Evolutionary conservation across 1,284 basidiomycete genomes (phyloP).

Genomic region (Fomitopsis pinicola): DNA sequence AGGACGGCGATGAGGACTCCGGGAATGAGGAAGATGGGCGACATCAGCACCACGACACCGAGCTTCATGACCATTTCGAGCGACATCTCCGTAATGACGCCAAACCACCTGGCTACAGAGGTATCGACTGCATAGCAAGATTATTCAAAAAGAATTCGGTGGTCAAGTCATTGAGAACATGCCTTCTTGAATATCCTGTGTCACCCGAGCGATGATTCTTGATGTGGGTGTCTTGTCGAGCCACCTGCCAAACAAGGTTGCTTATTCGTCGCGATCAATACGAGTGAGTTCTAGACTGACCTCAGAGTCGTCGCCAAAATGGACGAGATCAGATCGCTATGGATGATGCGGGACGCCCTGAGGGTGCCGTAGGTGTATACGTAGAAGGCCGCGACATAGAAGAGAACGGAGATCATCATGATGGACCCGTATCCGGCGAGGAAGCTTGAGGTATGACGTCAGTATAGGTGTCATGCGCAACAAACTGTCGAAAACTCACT

Average conservation of each 20-base stretch:
- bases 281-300: constrained; percentile 17
- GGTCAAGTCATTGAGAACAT: neutral
- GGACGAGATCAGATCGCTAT: constrained; percentile 48
- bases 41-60: constrained; percentile 36
- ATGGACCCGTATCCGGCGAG: constrained; percentile 36
- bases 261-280: neutral
- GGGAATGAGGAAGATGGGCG: constrained; percentile 36
- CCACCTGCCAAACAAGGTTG: constrained; percentile 30
- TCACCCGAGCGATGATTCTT: constrained; percentile 53
- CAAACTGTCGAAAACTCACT: constrained; percentile 15
- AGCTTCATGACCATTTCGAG: constrained; percentile 34
- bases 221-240: constrained; percentile 55
- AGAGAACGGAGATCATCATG: constrained; percentile 23
- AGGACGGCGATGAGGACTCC: constrained; percentile 33
- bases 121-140: constrained; percentile 23
- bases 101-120: constrained; percentile 24
- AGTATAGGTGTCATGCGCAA: neutral
- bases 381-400: constrained; percentile 22
- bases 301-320: constrained; percentile 57
- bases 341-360: constrained; percentile 53
- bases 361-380: constrained; percentile 35
- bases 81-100: constrained; percentile 20
- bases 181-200: constrained; percentile 49
- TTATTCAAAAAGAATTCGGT: no score
- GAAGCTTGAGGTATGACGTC: constrained; percentile 22